These are phyloP conservation scores for Aspergillus fumigatus DNA, from an alignment of 2,329 filamentous ascomycete genomes.

Conservation along the genomic window DNA sequence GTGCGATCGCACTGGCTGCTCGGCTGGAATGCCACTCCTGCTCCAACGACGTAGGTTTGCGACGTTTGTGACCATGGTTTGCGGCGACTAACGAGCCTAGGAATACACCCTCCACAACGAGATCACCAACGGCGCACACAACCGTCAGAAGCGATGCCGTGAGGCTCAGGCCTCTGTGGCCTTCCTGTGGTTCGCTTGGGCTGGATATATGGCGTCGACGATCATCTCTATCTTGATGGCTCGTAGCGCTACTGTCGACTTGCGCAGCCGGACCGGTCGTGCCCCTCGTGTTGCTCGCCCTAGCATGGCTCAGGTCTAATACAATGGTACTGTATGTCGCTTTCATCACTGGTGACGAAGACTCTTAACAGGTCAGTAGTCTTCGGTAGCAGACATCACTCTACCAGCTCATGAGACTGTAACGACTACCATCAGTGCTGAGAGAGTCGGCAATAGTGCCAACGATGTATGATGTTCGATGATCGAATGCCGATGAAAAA, in stretches of 20 bases:
- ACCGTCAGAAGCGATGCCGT: slow-evolving; percentile 41
- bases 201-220: slow-evolving; percentile 39
- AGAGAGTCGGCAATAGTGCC: neutral
- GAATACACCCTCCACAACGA: slow-evolving; percentile 39
- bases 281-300: slow-evolving; percentile 33
- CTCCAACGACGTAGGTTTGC: slow-evolving; percentile 40
- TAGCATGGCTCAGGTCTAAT: slow-evolving; percentile 44
- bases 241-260: slow-evolving; percentile 29
- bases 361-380: neutral
- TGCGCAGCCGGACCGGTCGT: slow-evolving; percentile 30
- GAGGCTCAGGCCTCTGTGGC: slow-evolving; percentile 49
- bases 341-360: no score
- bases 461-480: neutral
- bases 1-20: slow-evolving; percentile 46
- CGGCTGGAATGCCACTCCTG: slow-evolving; percentile 43
- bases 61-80: neutral
- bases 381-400: neutral
- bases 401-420: neutral
- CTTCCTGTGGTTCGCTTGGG: slow-evolving; percentile 51
- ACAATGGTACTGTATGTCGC: neutral
- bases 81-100: slow-evolving; percentile 17
- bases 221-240: slow-evolving; percentile 37
- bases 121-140: slow-evolving; percentile 41
- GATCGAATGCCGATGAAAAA: neutral
- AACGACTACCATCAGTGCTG: neutral